Percentiles rank a stretch among this genome's conserved stretches.
These are phyloP conservation scores for Phytophthora macrochlamydospora DNA, from an alignment of 352 stramenopile species.

Conservation along the genomic window DNA sequence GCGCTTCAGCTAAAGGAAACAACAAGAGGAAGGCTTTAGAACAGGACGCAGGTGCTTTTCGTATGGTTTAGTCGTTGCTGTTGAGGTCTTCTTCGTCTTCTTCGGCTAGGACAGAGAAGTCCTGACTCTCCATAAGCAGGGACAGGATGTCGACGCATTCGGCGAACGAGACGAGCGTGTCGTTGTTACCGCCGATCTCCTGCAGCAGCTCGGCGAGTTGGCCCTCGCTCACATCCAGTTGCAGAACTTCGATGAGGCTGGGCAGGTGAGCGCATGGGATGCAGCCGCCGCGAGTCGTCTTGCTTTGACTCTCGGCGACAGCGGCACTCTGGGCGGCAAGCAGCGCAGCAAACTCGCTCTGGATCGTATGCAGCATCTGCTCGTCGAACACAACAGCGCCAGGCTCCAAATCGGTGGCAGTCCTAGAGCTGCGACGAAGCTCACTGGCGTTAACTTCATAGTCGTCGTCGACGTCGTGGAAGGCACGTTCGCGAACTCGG, in stretches of 20 bases:
- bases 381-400: slow-evolving; percentile 67
- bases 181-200: slow-evolving; percentile 69
- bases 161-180: slow-evolving; percentile 80
- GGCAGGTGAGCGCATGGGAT: slow-evolving; percentile 57
- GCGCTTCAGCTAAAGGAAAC: slow-evolving; percentile 64
- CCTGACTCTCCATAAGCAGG: slow-evolving; percentile 63
- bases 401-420: slow-evolving; percentile 16
- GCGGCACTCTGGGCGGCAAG: slow-evolving; percentile 29
- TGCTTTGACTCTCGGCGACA: slow-evolving; percentile 10
- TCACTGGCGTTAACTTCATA: slow-evolving; percentile 15
- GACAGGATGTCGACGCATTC: slow-evolving; percentile 90
- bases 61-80: slow-evolving; percentile 1
- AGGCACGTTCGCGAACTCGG: slow-evolving; percentile 54
- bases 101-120: slow-evolving; percentile 32
- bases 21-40: neutral
- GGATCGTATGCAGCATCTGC: slow-evolving; percentile 53
- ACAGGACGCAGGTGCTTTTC: neutral
- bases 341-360: slow-evolving; percentile 58
- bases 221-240: slow-evolving; percentile 40
- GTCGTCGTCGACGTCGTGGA: slow-evolving; percentile 27
- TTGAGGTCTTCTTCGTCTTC: slow-evolving; percentile 24
- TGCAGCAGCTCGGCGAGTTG: slow-evolving; percentile 63
- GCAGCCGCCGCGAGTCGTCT: slow-evolving; percentile 41
- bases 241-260: slow-evolving; percentile 48
- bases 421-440: slow-evolving; percentile 12